A percentile compares a stretch with the other conserved stretches of the same genome.
Conservation (phyloP, 1,139 yeast species). For the Geotrichum cucujoidarum region DNA sequence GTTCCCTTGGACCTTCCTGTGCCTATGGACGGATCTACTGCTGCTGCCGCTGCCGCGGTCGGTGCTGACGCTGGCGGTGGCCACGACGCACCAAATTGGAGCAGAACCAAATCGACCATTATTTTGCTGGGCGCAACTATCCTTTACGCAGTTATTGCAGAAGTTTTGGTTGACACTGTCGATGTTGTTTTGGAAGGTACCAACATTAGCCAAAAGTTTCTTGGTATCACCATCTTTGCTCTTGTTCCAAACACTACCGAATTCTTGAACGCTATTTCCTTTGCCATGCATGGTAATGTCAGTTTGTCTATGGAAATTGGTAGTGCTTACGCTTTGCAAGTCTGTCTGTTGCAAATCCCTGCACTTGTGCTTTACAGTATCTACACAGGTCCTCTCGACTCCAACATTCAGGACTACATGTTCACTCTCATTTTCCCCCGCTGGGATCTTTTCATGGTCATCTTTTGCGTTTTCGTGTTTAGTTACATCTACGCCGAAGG, state of each 20-base stretch:
- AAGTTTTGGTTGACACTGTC: slow-evolving; percentile 87
- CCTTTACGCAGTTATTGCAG: slow-evolving; percentile 89
- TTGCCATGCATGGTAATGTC: slow-evolving; percentile 93
- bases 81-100: slow-evolving; percentile 98
- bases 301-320: slow-evolving; percentile 94
- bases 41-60: not conserved
- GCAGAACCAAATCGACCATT: slow-evolving; percentile 76
- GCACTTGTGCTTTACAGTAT: slow-evolving; percentile 78
- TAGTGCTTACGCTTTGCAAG: slow-evolving; percentile 94
- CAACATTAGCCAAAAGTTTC: slow-evolving; percentile 80
- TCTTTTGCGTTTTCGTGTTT: slow-evolving; percentile 81
- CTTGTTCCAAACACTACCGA: slow-evolving; percentile 96
- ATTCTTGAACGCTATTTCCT: slow-evolving; percentile 92
- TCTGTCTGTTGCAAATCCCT: slow-evolving; percentile 91
- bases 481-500: slow-evolving; percentile 96
- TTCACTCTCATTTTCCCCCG: slow-evolving; percentile 87
- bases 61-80: slow-evolving; percentile 47
- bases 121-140: slow-evolving; percentile 80
- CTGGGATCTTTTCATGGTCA: slow-evolving; percentile 89
- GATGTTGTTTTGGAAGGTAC: slow-evolving; percentile 75
- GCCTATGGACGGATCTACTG: not conserved
- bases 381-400: slow-evolving; percentile 36
- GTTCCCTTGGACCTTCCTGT: slow-evolving; percentile 5
- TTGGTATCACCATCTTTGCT: slow-evolving; percentile 92
- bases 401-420: slow-evolving; percentile 43